These are phyloP conservation scores for Corylus heterophylla DNA, from an alignment of 306 rosid genomes.

Conservation along the genomic window DNA sequence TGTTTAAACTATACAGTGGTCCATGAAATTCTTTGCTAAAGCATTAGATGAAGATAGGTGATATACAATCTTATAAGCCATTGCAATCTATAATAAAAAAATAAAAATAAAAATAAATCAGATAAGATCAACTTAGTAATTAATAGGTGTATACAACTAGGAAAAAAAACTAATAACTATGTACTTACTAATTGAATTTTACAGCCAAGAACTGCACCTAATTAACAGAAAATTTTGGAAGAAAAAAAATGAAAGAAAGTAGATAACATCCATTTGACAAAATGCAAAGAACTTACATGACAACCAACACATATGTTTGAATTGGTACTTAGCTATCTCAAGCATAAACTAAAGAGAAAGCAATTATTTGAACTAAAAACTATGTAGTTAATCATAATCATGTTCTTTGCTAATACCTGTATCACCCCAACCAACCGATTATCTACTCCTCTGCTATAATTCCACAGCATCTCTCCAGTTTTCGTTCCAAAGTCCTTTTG, in stretches of 20 bases:
- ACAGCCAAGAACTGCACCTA: neutral
- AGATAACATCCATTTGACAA: neutral
- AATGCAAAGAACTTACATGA: neutral
- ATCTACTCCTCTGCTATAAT: constrained; percentile 84
- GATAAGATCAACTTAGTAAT: neutral
- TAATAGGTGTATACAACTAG: neutral
- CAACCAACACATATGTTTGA: neutral
- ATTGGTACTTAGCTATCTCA: neutral
- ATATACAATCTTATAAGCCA: neutral
- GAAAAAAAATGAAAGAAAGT: neutral
- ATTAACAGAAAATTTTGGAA: neutral
- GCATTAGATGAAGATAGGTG: neutral
- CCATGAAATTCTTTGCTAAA: neutral
- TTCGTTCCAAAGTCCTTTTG: constrained; percentile 81
- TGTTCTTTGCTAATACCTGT: constrained; percentile 59
- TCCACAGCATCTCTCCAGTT: constrained; percentile 94
- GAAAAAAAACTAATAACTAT: too few relatives aligned
- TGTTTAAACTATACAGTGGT: neutral
- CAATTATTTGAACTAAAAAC: constrained; percentile 13
- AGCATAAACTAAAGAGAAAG: neutral
- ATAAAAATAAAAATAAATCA: too few relatives aligned
- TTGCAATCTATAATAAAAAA: neutral
- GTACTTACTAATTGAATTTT: neutral
- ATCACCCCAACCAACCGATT: constrained; percentile 73
- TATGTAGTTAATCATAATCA: constrained; percentile 22